A percentile compares a stretch with the other conserved stretches of the same genome.
These are phyloP conservation scores for Colletotrichum chrysophilum DNA, from an alignment of 2,329 filamentous ascomycete species.

Conservation along the genomic window DNA sequence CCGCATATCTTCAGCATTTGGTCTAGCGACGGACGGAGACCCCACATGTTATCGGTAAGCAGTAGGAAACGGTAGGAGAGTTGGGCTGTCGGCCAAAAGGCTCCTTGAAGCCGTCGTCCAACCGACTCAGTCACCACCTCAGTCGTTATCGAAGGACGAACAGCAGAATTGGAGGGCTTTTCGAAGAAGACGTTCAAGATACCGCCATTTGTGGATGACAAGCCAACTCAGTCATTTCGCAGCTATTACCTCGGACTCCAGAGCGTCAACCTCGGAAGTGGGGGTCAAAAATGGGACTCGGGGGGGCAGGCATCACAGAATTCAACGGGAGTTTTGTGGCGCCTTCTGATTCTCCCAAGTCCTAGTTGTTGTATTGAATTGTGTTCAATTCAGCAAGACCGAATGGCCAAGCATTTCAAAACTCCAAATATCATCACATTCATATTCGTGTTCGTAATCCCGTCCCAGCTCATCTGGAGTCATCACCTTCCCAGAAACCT, in stretches of 20 bases:
- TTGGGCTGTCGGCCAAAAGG: not conserved
- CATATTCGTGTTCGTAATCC: not conserved
- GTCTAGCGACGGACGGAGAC: accelerated
- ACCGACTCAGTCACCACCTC: not conserved
- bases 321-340: not conserved
- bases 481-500: not conserved
- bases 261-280: not conserved
- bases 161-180: not conserved
- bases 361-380: not conserved
- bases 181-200: not conserved
- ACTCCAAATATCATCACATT: not conserved
- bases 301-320: no score
- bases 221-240: not conserved
- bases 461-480: accelerated
- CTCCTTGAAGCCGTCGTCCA: not conserved
- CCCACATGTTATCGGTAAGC: not conserved
- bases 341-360: not conserved
- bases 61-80: not conserved
- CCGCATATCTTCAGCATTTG: not conserved
- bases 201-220: not conserved
- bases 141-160: not conserved
- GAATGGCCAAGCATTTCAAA: not conserved
- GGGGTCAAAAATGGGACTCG: not conserved
- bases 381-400: not conserved
- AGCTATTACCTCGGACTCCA: accelerated